Evolutionary conservation across 2,329 filamentous ascomycete species (phyloP).

Genomic region (Nemania sp.): DNA sequence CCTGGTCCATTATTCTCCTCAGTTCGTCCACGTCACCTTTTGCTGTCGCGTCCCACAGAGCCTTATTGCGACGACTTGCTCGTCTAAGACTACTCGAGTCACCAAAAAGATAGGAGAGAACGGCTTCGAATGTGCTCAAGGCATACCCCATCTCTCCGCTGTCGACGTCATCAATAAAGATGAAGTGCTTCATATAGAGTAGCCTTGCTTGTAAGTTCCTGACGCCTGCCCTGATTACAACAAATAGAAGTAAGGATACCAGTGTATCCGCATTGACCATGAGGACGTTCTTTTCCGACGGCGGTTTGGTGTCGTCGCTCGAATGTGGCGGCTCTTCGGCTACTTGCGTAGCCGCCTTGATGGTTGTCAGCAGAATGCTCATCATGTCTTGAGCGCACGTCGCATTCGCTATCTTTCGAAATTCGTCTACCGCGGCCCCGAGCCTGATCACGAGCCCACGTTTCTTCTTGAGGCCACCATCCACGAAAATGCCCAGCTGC

Average conservation of each 20-base stretch:
- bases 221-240: constrained; percentile 89
- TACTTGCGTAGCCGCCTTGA: constrained; percentile 79
- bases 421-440: constrained; percentile 79
- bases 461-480: constrained; percentile 77
- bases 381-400: constrained; percentile 89
- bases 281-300: constrained; percentile 58
- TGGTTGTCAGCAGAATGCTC: constrained; percentile 74
- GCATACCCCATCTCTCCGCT: constrained; percentile 96
- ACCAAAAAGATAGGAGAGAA: constrained; percentile 81
- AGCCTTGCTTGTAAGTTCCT: constrained; percentile 85
- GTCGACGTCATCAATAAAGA: constrained; percentile 97
- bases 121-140: constrained; percentile 92
- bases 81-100: constrained; percentile 81
- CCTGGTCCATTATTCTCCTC: constrained; percentile 77
- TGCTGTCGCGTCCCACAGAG: constrained; percentile 83
- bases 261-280: constrained; percentile 84
- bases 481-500: constrained; percentile 86
- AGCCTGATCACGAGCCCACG: constrained; percentile 78
- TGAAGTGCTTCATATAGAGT: constrained; percentile 95
- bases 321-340: constrained; percentile 55
- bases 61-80: constrained; percentile 83
- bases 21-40: constrained; percentile 77
- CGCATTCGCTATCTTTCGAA: constrained; percentile 79
- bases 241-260: constrained; percentile 86
- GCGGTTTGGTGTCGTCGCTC: constrained; percentile 39